A percentile compares a stretch with the other conserved stretches of the same genome.
These are phyloP conservation scores for Ceratonia siliqua DNA, from an alignment of 306 rosid species.

Conservation along the genomic window DNA sequence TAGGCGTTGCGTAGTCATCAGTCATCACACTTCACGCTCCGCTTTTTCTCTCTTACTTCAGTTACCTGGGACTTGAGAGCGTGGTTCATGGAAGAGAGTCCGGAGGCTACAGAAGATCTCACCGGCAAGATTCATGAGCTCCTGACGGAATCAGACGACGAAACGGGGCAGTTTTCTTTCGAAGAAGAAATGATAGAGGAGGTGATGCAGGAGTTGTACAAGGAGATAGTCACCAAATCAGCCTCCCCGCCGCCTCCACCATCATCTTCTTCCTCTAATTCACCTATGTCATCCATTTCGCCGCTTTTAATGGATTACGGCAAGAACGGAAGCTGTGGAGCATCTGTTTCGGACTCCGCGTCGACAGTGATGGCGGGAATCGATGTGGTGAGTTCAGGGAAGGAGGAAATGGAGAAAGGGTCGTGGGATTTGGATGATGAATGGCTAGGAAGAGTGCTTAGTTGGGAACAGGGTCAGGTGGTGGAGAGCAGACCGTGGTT, in stretches of 20 bases:
- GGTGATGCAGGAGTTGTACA: conserved; percentile 47
- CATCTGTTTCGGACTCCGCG: conserved; percentile 22
- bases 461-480: conserved; percentile 26
- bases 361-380: conserved; percentile 6
- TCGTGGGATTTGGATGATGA: conserved; percentile 25
- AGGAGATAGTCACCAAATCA: conserved; percentile 23
- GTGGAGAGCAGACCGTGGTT: conserved; percentile 20
- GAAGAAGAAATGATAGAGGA: conserved; percentile 38
- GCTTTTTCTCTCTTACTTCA: background rate
- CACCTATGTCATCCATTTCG: background rate
- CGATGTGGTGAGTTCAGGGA: background rate
- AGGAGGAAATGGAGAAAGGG: background rate
- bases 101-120: conserved; percentile 10
- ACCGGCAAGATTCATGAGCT: conserved; percentile 30
- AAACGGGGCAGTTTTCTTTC: background rate
- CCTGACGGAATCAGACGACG: conserved; percentile 27
- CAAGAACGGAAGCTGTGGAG: conserved; percentile 25
- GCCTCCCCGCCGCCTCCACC: background rate
- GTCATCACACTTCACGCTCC: background rate
- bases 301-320: background rate
- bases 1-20: background rate
- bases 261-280: background rate
- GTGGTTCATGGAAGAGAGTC: conserved; percentile 5
- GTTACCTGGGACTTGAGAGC: too few relatives aligned
- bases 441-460: conserved; percentile 38